These are phyloP conservation scores for Ceratobasidium papillatum DNA, from an alignment of 1,284 basidiomycete genomes.

Conservation along the genomic window DNA sequence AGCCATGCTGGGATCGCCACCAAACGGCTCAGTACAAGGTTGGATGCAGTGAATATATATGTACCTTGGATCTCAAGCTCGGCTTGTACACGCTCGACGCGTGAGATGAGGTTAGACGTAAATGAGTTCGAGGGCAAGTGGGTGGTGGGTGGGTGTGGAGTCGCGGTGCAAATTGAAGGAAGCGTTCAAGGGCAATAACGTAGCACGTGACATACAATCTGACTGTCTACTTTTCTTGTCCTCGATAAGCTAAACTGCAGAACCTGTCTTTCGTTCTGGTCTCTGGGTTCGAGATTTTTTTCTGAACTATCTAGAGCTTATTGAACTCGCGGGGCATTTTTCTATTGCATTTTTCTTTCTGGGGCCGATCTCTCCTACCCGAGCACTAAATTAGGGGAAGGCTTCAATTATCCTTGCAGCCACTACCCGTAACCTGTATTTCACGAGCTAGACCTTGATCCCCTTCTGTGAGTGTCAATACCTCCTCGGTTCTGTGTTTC, in stretches of 20 bases:
- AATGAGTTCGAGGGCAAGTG: background rate
- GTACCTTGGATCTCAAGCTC: background rate
- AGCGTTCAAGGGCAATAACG: background rate
- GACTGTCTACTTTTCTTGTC: background rate
- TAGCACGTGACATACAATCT: background rate
- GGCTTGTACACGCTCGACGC: background rate
- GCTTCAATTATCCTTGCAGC: no score
- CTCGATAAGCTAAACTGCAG: background rate
- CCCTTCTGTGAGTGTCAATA: no score
- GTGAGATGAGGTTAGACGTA: background rate
- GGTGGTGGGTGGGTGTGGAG: background rate
- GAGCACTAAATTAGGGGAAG: no score
- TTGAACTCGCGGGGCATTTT: no score
- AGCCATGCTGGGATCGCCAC: conserved; percentile 17
- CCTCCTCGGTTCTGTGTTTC: no score
- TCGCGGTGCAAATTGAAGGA: background rate
- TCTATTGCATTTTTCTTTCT: no score
- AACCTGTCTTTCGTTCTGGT: background rate
- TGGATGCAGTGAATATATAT: background rate
- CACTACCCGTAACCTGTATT: no score
- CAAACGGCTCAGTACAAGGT: background rate
- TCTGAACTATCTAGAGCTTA: no score
- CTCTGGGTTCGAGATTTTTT: no score
- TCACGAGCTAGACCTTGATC: no score
- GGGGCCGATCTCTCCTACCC: no score